Base-by-base conservation (phyloP, 192 early-diverging fungal genomes). In the Coemansia sp. region DNA sequence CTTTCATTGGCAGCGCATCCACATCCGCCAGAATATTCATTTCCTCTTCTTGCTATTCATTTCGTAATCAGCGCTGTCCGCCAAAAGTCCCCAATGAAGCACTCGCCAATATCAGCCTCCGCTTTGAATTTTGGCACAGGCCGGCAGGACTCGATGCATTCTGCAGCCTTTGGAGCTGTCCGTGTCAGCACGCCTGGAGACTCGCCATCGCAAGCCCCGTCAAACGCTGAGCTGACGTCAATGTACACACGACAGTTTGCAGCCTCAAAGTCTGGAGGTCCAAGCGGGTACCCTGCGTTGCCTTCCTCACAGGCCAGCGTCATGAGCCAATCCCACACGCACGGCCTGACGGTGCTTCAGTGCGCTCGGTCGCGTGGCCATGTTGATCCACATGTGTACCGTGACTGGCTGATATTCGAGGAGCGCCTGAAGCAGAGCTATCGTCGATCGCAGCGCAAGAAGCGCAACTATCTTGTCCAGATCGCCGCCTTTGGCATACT, bases 351-450 rank as follows among this genome's bases (percentile, higher is more conserved):
- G 0, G 70, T 82, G 43, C 68, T 75, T 19, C 79, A 76, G 63
- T 75, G 70, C 49, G 79, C 74, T 4, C 69, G 75, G 49, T 69
- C 65, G 62, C 70, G 68, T 7, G 79, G 54, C 2, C 76, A 76
- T 7, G 73, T 79, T 16, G 76, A 82, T 57, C 84, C 76, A 32
- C 82, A 81, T 45, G 75, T 84, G 51, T 93, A 87, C 71, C 84
- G 89, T 62, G 92, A 93, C 81, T 85, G 90, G 56, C 85, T 92
- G 42, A 89, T 92, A 48, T 93, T 93, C 72, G 92, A 93, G 62
- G 92, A 93, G 72, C 79, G 92, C 45, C 80, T 93, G 32, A 88
- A 89, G 64, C 85, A 89, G 68, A 93, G 90, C 77, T 84, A 90
- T 76, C 76, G 85, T 9, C 79, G 88, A 38, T 71, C 91, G 46